Conservation (phyloP, 495 filamentous ascomycete genomes). For the Halenospora varia region DNA sequence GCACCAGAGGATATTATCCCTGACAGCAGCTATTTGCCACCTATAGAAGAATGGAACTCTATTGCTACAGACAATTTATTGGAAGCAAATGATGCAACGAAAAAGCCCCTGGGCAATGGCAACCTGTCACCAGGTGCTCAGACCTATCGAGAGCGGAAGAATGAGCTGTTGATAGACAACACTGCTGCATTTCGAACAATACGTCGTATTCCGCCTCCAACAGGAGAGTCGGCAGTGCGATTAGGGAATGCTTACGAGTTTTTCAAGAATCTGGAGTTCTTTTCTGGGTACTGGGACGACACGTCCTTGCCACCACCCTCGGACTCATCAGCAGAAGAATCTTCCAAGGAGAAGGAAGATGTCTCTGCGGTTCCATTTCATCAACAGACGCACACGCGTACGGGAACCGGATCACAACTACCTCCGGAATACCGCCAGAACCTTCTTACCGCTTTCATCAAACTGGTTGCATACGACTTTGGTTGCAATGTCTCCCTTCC, state of each 20-base stretch:
- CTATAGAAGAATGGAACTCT: slow-evolving; percentile 40
- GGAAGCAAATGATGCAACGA: slow-evolving; percentile 37
- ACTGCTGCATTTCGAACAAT: slow-evolving; percentile 47
- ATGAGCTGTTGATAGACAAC: slow-evolving; percentile 47
- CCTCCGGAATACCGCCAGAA: slow-evolving; percentile 71
- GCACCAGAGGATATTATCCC: slow-evolving; percentile 41
- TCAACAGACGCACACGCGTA: slow-evolving; percentile 18
- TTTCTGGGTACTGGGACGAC: slow-evolving; percentile 50
- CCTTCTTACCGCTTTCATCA: slow-evolving; percentile 66
- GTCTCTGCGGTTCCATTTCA: slow-evolving; percentile 5
- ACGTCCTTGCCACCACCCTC: slow-evolving; percentile 32
- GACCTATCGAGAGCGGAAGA: slow-evolving; percentile 45
- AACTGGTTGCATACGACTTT: slow-evolving; percentile 76
- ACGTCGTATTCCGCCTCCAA: slow-evolving; percentile 43
- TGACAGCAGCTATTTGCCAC: slow-evolving; percentile 41
- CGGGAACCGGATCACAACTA: slow-evolving; percentile 62
- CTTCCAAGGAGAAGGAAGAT: not conserved
- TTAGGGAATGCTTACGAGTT: slow-evolving; percentile 56
- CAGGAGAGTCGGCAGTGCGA: slow-evolving; percentile 40
- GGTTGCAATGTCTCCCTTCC: slow-evolving; percentile 66
- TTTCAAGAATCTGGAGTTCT: slow-evolving; percentile 48
- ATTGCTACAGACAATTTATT: slow-evolving; percentile 39
- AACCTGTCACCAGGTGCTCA: slow-evolving; percentile 45
- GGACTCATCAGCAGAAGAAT: not conserved
- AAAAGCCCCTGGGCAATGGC: slow-evolving; percentile 38